Evolutionary conservation across 148 eudicot species (phyloP).

Genomic region (Vaccinium corymbosum): DNA sequence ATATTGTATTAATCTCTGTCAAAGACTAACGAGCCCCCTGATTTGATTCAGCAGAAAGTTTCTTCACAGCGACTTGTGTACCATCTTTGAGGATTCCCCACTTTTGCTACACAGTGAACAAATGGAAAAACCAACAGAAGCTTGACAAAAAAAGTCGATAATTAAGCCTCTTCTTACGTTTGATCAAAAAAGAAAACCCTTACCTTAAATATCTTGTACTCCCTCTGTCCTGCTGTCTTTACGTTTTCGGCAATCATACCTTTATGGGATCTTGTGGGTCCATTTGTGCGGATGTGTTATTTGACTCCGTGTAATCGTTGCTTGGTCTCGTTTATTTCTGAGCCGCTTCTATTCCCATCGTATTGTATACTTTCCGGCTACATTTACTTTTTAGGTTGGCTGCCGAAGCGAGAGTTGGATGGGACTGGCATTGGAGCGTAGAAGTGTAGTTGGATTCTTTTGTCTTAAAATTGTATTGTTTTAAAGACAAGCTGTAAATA

Average conservation of each 20-base stretch:
- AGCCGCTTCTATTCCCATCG: no score
- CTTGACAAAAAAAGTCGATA: neutral
- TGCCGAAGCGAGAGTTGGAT: no score
- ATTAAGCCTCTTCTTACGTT: neutral
- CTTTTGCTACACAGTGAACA: slow-evolving; percentile 18
- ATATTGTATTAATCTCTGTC: slow-evolving; percentile 74
- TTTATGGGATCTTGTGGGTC: neutral
- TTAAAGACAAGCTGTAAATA: no score
- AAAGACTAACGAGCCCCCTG: slow-evolving; percentile 83
- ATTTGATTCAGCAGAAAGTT: slow-evolving; percentile 79
- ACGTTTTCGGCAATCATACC: neutral
- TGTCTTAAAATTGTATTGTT: no score
- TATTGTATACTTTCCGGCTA: no score
- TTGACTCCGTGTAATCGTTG: no score
- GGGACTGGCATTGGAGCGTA: no score
- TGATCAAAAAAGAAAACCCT: neutral
- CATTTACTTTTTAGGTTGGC: no score
- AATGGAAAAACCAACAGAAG: neutral
- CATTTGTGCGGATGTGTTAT: no score
- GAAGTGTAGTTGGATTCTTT: no score
- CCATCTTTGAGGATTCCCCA: slow-evolving; percentile 69
- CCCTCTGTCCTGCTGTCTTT: neutral
- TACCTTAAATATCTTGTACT: neutral
- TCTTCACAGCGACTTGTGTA: slow-evolving; percentile 71
- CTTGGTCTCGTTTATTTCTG: no score